Conservation (phyloP, 352 stramenopile genomes). For the Phytopythium aichiense region DNA sequence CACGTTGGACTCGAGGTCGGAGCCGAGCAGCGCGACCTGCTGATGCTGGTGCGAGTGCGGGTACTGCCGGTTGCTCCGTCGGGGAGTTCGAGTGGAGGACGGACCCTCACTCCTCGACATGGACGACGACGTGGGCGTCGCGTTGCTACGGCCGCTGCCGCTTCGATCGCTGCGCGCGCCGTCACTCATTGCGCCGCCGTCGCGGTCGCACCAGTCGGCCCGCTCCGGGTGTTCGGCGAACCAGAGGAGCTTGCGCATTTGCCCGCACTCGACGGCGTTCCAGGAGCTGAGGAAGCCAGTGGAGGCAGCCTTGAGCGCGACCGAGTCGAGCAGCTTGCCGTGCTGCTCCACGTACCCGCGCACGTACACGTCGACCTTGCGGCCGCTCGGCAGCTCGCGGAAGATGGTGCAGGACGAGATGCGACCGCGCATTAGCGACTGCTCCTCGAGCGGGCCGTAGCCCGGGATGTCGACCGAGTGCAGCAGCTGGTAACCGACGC, state of each 20-base stretch:
- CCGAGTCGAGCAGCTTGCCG: constrained; percentile 29
- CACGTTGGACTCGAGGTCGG: neutral
- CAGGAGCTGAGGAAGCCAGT: constrained; percentile 41
- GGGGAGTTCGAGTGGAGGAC: neutral
- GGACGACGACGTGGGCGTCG: neutral
- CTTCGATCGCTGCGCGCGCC: neutral
- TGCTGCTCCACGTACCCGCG: constrained; percentile 37
- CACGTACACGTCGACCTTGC: constrained; percentile 33
- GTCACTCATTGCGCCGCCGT: neutral
- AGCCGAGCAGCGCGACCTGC: constrained; percentile 4
- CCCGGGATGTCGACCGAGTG: constrained; percentile 37
- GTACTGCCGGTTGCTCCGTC: neutral
- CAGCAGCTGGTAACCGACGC: constrained; percentile 35
- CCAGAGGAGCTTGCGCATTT: constrained; percentile 48
- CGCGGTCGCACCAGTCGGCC: constrained; percentile 6
- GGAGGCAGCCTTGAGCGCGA: constrained; percentile 34
- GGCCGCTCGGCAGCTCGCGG: constrained; percentile 16
- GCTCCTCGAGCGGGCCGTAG: constrained; percentile 16
- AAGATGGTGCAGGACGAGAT: constrained; percentile 43
- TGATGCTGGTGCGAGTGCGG: constrained; percentile 2
- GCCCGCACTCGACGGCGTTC: constrained; percentile 38
- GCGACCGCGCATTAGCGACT: constrained; percentile 27
- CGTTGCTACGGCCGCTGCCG: neutral
- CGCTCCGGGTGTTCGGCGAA: constrained; percentile 26
- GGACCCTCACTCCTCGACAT: neutral